Evolutionary conservation across 805 yeast genomes (phyloP).

Genomic region (Danielia reshetovae): DNA sequence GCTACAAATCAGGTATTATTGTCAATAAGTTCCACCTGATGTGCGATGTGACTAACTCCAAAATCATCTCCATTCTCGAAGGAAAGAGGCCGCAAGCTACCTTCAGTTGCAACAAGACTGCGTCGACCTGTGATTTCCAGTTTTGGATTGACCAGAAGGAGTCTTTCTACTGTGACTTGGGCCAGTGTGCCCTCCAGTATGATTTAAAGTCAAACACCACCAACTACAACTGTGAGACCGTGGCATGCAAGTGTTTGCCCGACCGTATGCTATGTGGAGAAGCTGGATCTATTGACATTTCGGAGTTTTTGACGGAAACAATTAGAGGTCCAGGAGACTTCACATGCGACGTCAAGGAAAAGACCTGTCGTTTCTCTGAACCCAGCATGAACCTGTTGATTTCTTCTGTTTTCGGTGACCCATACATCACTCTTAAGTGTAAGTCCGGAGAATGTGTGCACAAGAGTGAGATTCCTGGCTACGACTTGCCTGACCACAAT

Average conservation of each 20-base stretch:
- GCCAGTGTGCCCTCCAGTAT: constrained; percentile 65
- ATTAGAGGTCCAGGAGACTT: constrained; percentile 93
- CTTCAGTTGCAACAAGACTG: constrained; percentile 74
- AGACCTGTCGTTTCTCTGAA: constrained; percentile 77
- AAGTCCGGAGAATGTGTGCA: constrained; percentile 89
- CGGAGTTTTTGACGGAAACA: constrained; percentile 86
- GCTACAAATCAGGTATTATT: constrained; percentile 80
- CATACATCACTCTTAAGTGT: constrained; percentile 77
- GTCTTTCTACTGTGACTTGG: constrained; percentile 83
- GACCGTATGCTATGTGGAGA: constrained; percentile 93
- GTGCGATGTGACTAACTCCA: constrained; percentile 91
- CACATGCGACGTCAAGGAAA: constrained; percentile 62
- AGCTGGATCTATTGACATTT: constrained; percentile 88
- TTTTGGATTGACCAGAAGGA: constrained; percentile 93
- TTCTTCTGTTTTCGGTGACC: constrained; percentile 91
- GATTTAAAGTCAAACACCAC: constrained; percentile 63
- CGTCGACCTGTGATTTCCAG: constrained; percentile 76
- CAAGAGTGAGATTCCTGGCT: constrained; percentile 90
- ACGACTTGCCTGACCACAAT: constrained; percentile 57
- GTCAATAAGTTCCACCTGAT: constrained; percentile 80
- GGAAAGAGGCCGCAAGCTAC: constrained; percentile 90
- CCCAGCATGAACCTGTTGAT: constrained; percentile 96
- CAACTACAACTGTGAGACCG: constrained; percentile 70
- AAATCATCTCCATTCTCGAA: constrained; percentile 72
- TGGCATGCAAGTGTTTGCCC: constrained; percentile 86